Evolutionary conservation across 2,329 filamentous ascomycete species (phyloP), one percentile per base, ranked within the genome.

Genomic region (Monilinia laxa): DNA sequence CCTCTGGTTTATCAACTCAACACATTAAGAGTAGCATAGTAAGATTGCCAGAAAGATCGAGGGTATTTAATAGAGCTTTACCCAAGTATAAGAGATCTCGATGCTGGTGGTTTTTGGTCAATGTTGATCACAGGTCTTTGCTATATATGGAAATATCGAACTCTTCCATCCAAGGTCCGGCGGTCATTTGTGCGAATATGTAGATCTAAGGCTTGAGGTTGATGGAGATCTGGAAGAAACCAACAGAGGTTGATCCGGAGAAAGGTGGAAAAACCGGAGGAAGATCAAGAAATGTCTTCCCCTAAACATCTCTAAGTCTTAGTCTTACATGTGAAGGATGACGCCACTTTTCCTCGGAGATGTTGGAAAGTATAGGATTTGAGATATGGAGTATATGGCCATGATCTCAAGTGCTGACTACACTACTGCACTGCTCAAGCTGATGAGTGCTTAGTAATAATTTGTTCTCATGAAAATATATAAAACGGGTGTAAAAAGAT

Each of bases 381-480:
- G 20, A 47, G 56, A 31, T n/a, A 59, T n/a, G 38, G 18, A 47
- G 56, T 47, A 42, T 5, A 35, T 35, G 31, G 31, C 7, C 0
- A 35, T 35, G 31, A 35, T 6, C 31, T 35, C 31, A 35, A 35
- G 31, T 35, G 31, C 31, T 35, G 31, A 35, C 7, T 35, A 35
- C 5, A 6, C 31, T 35, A 35, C 0, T 35, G n/a, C n/a, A n/a
- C n/a, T n/a, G n/a, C n/a, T n/a, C n/a, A n/a, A 35, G 31, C 31
- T 59, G 40, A n/a, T 28, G 40, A 9, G 56, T 59, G 56, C 56
- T 59, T 40, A 56, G 53, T 55, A 23, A 38, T 55, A 28, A 38
- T 35, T 35, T 2, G 4, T 55, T 14, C 28, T 28, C 4, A 28
- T 28, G 28, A 28, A 28, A 28, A 35, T 35, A 35, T 35, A 5